These are phyloP conservation scores for Linnemannia exigua DNA, from an alignment of 192 early-diverging fungal species.

Conservation along the genomic window DNA sequence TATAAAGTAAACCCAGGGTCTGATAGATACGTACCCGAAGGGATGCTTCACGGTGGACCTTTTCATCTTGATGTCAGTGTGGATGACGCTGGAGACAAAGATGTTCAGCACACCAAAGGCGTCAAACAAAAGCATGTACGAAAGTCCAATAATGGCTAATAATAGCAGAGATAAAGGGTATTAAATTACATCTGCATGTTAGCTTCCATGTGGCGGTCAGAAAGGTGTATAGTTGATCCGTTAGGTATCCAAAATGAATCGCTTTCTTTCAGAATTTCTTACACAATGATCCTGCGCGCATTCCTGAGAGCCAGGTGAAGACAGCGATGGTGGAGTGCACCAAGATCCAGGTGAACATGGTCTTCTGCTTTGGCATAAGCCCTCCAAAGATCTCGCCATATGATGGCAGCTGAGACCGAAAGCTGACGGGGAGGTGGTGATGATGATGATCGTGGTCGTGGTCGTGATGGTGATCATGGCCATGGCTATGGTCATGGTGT, in stretches of 20 bases:
- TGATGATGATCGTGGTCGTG: slow-evolving; percentile 19
- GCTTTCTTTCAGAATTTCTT: not conserved
- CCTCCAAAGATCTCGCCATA: slow-evolving; percentile 55
- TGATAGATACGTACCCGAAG: slow-evolving; percentile 63
- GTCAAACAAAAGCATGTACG: slow-evolving; percentile 69
- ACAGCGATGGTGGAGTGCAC: slow-evolving; percentile 60
- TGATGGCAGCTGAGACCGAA: slow-evolving; percentile 59
- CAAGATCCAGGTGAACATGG: slow-evolving; percentile 66
- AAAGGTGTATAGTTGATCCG: not conserved
- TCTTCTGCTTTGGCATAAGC: slow-evolving; percentile 64
- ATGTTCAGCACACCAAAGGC: slow-evolving; percentile 69
- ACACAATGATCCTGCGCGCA: slow-evolving; percentile 62
- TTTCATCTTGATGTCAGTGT: slow-evolving; percentile 54
- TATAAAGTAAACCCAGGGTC: not conserved
- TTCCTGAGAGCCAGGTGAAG: slow-evolving; percentile 60
- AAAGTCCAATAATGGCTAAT: slow-evolving; percentile 62
- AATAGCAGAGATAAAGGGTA: not conserved
- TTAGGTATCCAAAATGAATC: not conserved
- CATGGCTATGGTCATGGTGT: not conserved
- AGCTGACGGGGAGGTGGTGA: slow-evolving; percentile 33
- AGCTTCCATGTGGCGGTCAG: not conserved
- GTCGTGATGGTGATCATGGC: slow-evolving; percentile 3
- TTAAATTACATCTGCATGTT: not conserved
- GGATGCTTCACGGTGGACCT: slow-evolving; percentile 65
- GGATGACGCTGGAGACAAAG: slow-evolving; percentile 66